Conservation (phyloP, 345 rosid genomes). For the Viola odorata region DNA sequence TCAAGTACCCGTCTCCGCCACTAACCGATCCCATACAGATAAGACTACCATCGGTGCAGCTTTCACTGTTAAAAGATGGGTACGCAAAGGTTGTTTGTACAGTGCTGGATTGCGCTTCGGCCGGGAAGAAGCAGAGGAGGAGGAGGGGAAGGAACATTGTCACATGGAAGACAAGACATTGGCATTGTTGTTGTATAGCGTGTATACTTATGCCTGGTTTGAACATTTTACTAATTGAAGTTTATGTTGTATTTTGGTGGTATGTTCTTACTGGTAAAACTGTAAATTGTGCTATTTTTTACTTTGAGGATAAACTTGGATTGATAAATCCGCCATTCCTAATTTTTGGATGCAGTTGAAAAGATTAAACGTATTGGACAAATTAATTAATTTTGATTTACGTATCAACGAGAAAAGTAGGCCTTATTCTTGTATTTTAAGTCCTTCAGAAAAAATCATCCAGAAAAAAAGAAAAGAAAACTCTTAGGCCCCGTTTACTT, state of each 20-base stretch:
- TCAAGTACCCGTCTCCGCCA: slow-evolving; percentile 18
- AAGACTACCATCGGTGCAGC: slow-evolving; percentile 19
- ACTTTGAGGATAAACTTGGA: background rate
- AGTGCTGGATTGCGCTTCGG: background rate
- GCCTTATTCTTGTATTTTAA: too few relatives aligned
- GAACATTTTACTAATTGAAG: background rate
- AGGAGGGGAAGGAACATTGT: slow-evolving; percentile 1
- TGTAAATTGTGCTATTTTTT: background rate
- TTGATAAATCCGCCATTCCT: slow-evolving; percentile 6
- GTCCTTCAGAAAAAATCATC: too few relatives aligned
- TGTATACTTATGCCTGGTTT: background rate
- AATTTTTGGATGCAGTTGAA: slow-evolving; percentile 12
- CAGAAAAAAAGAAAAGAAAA: too few relatives aligned
- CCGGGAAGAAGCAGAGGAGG: slow-evolving; percentile 13
- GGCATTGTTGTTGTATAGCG: too few relatives aligned
- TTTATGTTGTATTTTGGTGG: background rate
- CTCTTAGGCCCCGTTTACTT: too few relatives aligned
- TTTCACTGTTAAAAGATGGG: slow-evolving; percentile 16
- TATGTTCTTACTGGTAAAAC: background rate
- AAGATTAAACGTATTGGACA: background rate
- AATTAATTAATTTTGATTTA: too few relatives aligned
- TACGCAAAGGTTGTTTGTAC: slow-evolving; percentile 12
- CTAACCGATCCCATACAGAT: slow-evolving; percentile 30
- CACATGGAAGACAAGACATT: too few relatives aligned
- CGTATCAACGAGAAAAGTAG: too few relatives aligned